Evolutionary conservation across 805 yeast genomes (phyloP), one percentile per base, ranked within the genome.

Genomic region (Candida palmyrensis): DNA sequence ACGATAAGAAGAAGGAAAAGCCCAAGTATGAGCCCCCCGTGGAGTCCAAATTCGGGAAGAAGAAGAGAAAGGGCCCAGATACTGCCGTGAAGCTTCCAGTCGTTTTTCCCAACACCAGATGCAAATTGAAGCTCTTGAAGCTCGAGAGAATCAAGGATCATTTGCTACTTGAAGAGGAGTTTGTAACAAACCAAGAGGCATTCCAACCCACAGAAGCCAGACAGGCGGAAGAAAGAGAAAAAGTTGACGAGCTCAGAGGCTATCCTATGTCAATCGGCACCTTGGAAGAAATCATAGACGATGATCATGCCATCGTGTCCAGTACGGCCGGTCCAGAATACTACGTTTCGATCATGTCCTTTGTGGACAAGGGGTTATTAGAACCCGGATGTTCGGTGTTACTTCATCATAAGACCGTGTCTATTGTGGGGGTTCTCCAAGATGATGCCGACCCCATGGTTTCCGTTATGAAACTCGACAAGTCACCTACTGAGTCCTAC

Each of bases 11-110:
- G 65, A 78, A 80, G 45, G 85, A 84, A 50, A 89, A 90, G 63
- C 97, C 97, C 52, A 90, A 89, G 69, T 92, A 90, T 61, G 98
- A 92, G 62, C 97, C 98, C 22, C 98, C 98, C 11, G 97, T 90
- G 40, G 94, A 90, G 62, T 82, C 96, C 5, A 79, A 89, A 45
- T 83, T 87, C 51, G 96, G 96, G 37, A 83, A 86, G 59, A 89
- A 87, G 74, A 84, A 85, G 68, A 79, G 92, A 71, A 87, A 82
- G 70, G 96, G 96, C 6, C 95, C 92, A 33, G 85, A 86, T 35
- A 83, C 94, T 17, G 86, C 80, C 27, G 77, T 75, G 42, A 87
- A 82, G 53, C 73, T 92, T 42, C 98, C 98, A 4, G 71, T 74
- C 30, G 94, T 92, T 24, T 75, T 79, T 51, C 98, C 98, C 32